Conservation (phyloP, 495 filamentous ascomycete species). For the Mytilinidion resinicola region DNA sequence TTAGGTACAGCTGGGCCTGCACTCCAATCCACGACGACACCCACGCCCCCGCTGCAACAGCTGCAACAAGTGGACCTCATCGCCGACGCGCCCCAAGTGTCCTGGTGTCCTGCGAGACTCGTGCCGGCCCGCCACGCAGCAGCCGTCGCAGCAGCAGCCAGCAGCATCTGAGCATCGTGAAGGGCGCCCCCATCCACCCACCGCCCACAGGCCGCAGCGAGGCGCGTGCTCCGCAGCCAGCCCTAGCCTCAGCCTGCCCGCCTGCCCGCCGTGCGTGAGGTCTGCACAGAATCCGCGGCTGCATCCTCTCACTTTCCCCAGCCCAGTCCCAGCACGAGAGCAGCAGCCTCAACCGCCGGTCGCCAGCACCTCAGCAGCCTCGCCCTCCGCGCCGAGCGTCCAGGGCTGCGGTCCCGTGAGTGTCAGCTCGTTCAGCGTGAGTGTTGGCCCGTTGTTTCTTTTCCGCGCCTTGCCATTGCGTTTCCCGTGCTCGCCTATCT, state of each 20-base stretch:
- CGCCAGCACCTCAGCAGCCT: not conserved
- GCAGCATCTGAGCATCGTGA: not conserved
- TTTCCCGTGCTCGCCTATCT: slow-evolving; percentile 28
- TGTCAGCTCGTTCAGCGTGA: not conserved
- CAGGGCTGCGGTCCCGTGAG: too few species aligned
- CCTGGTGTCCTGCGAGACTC: slow-evolving; percentile 18
- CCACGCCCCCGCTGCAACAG: slow-evolving; percentile 1
- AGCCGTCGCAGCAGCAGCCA: not conserved
- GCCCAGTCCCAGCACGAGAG: not conserved
- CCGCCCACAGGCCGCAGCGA: slow-evolving; percentile 14
- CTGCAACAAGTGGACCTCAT: slow-evolving; percentile 9
- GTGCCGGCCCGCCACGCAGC: slow-evolving; percentile 32
- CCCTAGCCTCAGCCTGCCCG: slow-evolving; percentile 25
- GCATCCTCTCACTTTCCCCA: slow-evolving; percentile 14
- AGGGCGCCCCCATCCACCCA: not conserved
- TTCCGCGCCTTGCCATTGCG: slow-evolving; percentile 4
- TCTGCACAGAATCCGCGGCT: slow-evolving; percentile 27
- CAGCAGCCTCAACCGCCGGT: not conserved
- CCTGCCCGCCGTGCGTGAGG: not conserved
- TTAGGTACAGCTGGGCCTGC: slow-evolving; percentile 17
- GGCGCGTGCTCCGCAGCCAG: slow-evolving; percentile 28
- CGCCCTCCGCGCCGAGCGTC: not conserved
- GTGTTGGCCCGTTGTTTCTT: not conserved
- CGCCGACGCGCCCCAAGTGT: not conserved
- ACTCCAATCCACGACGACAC: not conserved